Conservation (phyloP, 768 basidiomycete genomes). For the Termitomyces sp. region DNA sequence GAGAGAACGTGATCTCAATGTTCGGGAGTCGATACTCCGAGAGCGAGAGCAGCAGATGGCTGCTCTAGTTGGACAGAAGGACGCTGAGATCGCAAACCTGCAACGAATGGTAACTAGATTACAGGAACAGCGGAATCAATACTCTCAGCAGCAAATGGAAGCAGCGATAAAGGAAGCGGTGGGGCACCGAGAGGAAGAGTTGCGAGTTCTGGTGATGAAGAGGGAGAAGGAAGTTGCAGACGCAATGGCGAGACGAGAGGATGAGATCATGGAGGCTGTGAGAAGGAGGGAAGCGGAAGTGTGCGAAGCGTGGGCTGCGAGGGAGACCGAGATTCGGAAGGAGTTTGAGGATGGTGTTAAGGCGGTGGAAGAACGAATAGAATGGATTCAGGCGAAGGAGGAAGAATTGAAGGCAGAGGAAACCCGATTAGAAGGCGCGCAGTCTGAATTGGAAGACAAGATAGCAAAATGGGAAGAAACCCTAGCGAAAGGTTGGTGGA, state of each 20-base stretch:
- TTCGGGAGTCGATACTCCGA: slow-evolving; percentile 51
- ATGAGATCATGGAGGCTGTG: slow-evolving; percentile 70
- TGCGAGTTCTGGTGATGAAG: slow-evolving; percentile 59
- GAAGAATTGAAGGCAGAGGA: slow-evolving; percentile 54
- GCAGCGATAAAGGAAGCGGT: slow-evolving; percentile 55
- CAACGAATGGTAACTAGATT: slow-evolving; percentile 43
- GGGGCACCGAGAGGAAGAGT: slow-evolving; percentile 61
- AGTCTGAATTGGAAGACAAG: slow-evolving; percentile 49
- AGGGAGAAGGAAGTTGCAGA: slow-evolving; percentile 69
- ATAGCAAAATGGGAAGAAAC: slow-evolving; percentile 39
- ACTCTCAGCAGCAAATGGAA: slow-evolving; percentile 38
- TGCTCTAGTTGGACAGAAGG: slow-evolving; percentile 50
- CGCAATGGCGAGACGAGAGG: slow-evolving; percentile 64
- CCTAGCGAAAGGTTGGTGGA: slow-evolving; percentile 22
- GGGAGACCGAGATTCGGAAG: slow-evolving; percentile 48
- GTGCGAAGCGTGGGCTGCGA: slow-evolving; percentile 51
- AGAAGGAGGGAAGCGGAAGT: slow-evolving; percentile 62
- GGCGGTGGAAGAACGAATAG: slow-evolving; percentile 48
- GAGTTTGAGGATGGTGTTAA: slow-evolving; percentile 47
- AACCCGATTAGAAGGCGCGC: slow-evolving; percentile 41
- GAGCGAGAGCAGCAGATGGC: slow-evolving; percentile 55
- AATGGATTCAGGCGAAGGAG: slow-evolving; percentile 49
- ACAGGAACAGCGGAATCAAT: slow-evolving; percentile 27
- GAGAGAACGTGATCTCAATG: slow-evolving; percentile 62
- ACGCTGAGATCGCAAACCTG: slow-evolving; percentile 52